These are phyloP conservation scores for Gremmenia infestans DNA, from an alignment of 2,329 filamentous ascomycete genomes.

Conservation along the genomic window DNA sequence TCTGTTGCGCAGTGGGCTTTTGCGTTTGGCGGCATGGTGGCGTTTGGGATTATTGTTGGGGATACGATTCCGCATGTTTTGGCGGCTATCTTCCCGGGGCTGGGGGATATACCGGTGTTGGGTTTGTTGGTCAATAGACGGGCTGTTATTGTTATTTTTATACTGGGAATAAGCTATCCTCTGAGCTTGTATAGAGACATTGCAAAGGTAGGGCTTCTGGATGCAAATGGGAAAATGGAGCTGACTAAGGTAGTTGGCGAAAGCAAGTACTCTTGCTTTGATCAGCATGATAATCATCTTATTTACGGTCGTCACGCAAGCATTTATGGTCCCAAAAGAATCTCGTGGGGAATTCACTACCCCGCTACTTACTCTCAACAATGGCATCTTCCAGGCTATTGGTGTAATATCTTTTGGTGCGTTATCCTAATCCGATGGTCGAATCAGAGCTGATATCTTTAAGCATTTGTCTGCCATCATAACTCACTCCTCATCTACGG, in stretches of 20 bases:
- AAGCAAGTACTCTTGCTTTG: conserved; percentile 88
- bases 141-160: conserved; percentile 83
- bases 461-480: conserved; percentile 73
- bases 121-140: conserved; percentile 77
- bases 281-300: conserved; percentile 92
- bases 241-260: conserved; percentile 64
- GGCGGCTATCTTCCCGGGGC: conserved; percentile 70
- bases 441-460: conserved; percentile 28
- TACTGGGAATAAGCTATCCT: conserved; percentile 81
- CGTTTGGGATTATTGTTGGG: conserved; percentile 95
- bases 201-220: conserved; percentile 64
- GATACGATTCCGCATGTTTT: conserved; percentile 94
- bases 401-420: conserved; percentile 96
- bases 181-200: conserved; percentile 94
- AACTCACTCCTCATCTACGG: conserved; percentile 98
- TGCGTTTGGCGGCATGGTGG: conserved; percentile 97
- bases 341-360: conserved; percentile 66
- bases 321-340: conserved; percentile 66
- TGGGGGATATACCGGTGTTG: conserved; percentile 68
- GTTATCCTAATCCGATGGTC: conserved; percentile 22
- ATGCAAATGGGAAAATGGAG: not conserved
- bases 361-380: conserved; percentile 71
- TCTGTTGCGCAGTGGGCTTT: conserved; percentile 92
- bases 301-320: conserved; percentile 80
- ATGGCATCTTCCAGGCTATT: conserved; percentile 89